Percentiles rank a stretch among this genome's conserved stretches.
phyloP scores from a whole-genome alignment of 2,329 filamentous ascomycete genomes.

The Fusarium verrucosum region DNA sequence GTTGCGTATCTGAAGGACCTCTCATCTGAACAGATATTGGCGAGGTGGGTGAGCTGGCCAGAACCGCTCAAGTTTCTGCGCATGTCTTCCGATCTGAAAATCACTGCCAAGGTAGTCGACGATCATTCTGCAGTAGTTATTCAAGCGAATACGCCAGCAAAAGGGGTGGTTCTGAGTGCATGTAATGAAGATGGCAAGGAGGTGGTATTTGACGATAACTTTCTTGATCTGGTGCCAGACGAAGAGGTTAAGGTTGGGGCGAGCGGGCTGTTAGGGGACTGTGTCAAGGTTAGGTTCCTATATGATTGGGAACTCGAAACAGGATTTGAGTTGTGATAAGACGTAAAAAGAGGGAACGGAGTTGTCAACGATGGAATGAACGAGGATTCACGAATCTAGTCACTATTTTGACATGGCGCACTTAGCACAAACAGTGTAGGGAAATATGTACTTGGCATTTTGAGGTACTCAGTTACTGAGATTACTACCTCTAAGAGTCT shows the following conservation, averaged over 20 bases:
- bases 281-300: not conserved
- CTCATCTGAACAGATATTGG: fast-evolving
- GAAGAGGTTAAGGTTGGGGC: not conserved
- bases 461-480: not conserved
- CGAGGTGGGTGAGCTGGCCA: slow-evolving; percentile 15
- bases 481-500: not conserved
- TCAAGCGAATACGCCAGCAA: not conserved
- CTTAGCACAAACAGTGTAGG: not conserved
- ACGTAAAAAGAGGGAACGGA: too few relatives aligned
- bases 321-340: not conserved
- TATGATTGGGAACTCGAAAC: slow-evolving; percentile 7
- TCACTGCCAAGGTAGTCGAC: fast-evolving
- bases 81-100: not conserved
- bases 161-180: not conserved
- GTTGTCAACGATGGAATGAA: too few relatives aligned
- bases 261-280: fast-evolving
- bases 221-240: not conserved
- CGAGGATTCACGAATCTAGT: too few relatives aligned
- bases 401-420: too few relatives aligned
- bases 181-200: fast-evolving
- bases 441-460: slow-evolving; percentile 1
- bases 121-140: not conserved
- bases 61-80: not conserved
- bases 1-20: not conserved
- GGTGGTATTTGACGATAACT: not conserved